phyloP scores from a whole-genome alignment of 176 grass and related monocot species.

The Saccharum officinarum region DNA sequence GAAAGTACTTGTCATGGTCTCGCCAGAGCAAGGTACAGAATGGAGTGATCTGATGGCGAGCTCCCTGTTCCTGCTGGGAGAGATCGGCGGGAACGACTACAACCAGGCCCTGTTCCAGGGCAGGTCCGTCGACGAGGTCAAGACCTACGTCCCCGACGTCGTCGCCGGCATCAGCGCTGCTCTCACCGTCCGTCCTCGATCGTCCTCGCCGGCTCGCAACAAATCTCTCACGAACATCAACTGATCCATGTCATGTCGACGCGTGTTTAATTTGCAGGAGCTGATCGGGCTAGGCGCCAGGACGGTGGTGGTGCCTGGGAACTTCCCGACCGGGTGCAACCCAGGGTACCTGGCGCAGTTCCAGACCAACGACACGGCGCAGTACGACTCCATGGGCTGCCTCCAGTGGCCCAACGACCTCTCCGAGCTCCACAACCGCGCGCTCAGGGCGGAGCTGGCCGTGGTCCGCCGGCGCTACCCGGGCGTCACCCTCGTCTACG shows the following conservation, averaged over 20 bases:
- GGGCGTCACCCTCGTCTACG: constrained; percentile 41
- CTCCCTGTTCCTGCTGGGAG: constrained; percentile 63
- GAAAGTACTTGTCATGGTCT: constrained; percentile 25
- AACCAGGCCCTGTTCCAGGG: constrained; percentile 58
- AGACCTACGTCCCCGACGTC: constrained; percentile 48
- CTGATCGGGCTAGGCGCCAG: constrained; percentile 51
- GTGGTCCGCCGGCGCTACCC: constrained; percentile 9
- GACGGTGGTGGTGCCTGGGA: constrained; percentile 56
- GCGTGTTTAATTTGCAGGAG: constrained; percentile 3
- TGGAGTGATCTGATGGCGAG: constrained; percentile 36
- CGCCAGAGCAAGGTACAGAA: not conserved
- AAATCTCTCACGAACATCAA: not conserved
- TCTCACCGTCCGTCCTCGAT: not conserved
- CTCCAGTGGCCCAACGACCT: constrained; percentile 57
- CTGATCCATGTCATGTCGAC: not conserved
- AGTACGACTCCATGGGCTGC: constrained; percentile 58
- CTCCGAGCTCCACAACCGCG: constrained; percentile 50
- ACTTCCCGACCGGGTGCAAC: constrained; percentile 58
- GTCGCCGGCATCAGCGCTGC: constrained; percentile 43
- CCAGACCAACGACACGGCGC: constrained; percentile 20
- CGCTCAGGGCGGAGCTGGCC: constrained; percentile 31
- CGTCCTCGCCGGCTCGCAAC: no score
- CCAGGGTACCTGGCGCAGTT: constrained; percentile 47
- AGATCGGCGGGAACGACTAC: constrained; percentile 73
- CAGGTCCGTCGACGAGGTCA: constrained; percentile 39